Evolutionary conservation across 441 rosid species (phyloP), one percentile per base, ranked within the genome.

Genomic region (Croton laevigatus): DNA sequence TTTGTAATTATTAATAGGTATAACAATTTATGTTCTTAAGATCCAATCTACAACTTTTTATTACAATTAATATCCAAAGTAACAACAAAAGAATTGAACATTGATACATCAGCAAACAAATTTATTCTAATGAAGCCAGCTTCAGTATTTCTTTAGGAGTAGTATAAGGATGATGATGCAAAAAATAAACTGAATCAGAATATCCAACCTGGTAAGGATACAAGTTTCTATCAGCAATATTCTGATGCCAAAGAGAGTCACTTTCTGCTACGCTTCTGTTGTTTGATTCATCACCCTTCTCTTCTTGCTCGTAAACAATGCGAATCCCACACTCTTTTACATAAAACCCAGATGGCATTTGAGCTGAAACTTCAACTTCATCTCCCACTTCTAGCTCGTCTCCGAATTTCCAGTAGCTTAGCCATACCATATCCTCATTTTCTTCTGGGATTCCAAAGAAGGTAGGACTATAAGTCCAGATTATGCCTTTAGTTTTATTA

Each of bases 101-200:
- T 27, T 27, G 32, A 27, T 27, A 27, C 32, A 27, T 27, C 1
- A 27, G 2, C 32, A 27, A 27, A 27, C 32, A 27, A 27, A 27
- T 27, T 27, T 27, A 27, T 3, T 22, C 17, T 10, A 55, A 55
- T 22, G 59, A 55, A 23, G 62, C 62, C 23, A 32, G n/a, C 34
- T 69, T 67, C 45, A 73, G 40, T 40, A 67, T 60, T 59, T 51
- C 76, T 34, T 52, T 38, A 37, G 76, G 76, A 46, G 66, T 62
- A 51, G 76, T 73, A 38, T 48, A 73, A 38, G 76, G 76, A 60
- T 73, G 76, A 73, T 73, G 76, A 34, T 73, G 76, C 9, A 73
- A 66, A 44, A 73, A 73, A 68, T 73, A 73, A 59, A 59, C 68
- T 1, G n/a, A 3, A 14, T 61, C 68, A 1, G n/a, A 3, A 14